A percentile compares a stretch with the other conserved stretches of the same genome.
Conservation (phyloP, 2,329 filamentous ascomycete species). For the Helicocarpus griseus region DNA sequence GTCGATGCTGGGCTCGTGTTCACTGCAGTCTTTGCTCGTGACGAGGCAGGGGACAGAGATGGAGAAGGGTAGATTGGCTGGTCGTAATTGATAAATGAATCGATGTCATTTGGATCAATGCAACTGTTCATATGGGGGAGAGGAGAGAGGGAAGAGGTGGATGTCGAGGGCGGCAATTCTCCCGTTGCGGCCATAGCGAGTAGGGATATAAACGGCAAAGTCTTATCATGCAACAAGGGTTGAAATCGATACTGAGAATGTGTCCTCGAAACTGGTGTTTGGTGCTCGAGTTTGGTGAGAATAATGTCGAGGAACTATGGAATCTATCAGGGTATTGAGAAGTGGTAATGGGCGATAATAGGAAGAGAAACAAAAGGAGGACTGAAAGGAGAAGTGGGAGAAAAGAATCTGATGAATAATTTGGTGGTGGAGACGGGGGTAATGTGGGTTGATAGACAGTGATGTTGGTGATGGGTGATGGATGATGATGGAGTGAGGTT, state of each 20-base stretch:
- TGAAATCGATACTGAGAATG: not conserved
- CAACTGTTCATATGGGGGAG: conserved; percentile 20
- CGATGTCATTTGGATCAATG: conserved; percentile 35
- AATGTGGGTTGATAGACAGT: too few species aligned
- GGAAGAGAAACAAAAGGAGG: not conserved
- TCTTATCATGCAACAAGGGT: not conserved
- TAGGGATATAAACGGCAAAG: not conserved
- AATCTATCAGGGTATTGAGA: too few species aligned
- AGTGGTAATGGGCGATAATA: too few species aligned
- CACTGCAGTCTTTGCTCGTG: conserved; percentile 5
- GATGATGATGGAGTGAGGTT: not conserved
- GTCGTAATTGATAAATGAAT: conserved; percentile 39
- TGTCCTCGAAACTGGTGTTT: too few species aligned
- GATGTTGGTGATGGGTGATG: not conserved
- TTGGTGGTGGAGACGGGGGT: not conserved
- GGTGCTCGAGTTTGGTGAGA: not conserved
- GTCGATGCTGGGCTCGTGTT: conserved; percentile 6
- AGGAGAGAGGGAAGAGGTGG: conserved; percentile 16
- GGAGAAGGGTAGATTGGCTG: conserved; percentile 31
- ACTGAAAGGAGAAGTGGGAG: not conserved
- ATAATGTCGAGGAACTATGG: too few species aligned
- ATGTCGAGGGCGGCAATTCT: conserved; percentile 16
- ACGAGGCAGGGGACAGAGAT: conserved; percentile 11
- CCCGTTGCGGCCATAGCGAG: conserved; percentile 11
- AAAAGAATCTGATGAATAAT: not conserved